Evolutionary conservation across 1,139 yeast genomes (phyloP).

Genomic region (Blastobotrys serpentis): DNA sequence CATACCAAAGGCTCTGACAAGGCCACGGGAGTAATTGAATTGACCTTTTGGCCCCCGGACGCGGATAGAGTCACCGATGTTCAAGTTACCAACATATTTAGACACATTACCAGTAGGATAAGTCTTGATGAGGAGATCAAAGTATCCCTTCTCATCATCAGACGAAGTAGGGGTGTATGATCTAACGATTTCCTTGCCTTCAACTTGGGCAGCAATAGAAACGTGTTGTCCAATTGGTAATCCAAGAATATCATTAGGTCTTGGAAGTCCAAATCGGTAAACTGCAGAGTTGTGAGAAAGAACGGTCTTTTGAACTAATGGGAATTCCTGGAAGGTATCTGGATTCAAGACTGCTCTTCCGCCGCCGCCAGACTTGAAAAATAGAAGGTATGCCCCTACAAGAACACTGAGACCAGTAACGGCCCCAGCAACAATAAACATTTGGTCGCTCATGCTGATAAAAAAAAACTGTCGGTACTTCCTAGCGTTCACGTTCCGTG

Average conservation of each 20-base stretch:
- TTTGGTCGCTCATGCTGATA: constrained; percentile 8
- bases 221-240: constrained; percentile 96
- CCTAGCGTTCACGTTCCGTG: no score
- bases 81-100: constrained; percentile 64
- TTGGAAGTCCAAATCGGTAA: constrained; percentile 83
- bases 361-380: constrained; percentile 20
- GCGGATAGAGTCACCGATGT: constrained; percentile 66
- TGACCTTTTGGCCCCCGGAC: constrained; percentile 95
- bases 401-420: constrained; percentile 22
- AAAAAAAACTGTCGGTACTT: not conserved
- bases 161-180: constrained; percentile 93
- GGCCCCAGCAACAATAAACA: constrained; percentile 19
- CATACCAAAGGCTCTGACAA: constrained; percentile 74
- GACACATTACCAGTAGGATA: constrained; percentile 91
- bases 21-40: constrained; percentile 80
- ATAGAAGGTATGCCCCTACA: constrained; percentile 19
- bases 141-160: constrained; percentile 78
- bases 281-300: constrained; percentile 81
- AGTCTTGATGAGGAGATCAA: constrained; percentile 88
- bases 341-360: constrained; percentile 56
- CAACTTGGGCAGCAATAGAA: constrained; percentile 55
- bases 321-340: constrained; percentile 74
- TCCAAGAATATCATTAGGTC: constrained; percentile 71
- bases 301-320: constrained; percentile 73
- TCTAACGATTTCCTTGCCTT: constrained; percentile 82